phyloP scores from a whole-genome alignment of 2,329 filamentous ascomycete species.

The Curvularia spicifera region DNA sequence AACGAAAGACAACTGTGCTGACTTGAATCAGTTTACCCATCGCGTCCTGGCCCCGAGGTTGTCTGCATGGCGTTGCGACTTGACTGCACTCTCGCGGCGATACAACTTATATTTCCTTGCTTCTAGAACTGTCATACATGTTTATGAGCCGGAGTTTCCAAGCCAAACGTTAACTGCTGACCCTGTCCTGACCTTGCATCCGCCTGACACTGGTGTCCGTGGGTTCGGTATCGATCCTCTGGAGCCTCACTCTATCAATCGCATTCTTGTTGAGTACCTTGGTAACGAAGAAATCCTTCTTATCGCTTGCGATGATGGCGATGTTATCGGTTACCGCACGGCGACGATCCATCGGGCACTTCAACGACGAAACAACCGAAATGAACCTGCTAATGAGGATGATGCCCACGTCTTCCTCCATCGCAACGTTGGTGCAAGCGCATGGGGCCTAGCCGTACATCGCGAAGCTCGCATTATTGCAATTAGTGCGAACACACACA shows the following conservation, averaged over 20 bases:
- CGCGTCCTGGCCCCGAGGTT: slow-evolving; percentile 25
- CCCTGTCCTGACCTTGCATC: slow-evolving; percentile 49
- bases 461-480: slow-evolving; percentile 82
- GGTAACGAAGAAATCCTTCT: slow-evolving; percentile 58
- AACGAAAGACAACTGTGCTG: slow-evolving; percentile 5
- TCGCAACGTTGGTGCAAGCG: slow-evolving; percentile 76
- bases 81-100: slow-evolving; percentile 55
- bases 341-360: slow-evolving; percentile 37
- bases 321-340: slow-evolving; percentile 54
- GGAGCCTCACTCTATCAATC: slow-evolving; percentile 54
- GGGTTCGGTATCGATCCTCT: slow-evolving; percentile 41
- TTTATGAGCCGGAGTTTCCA: slow-evolving; percentile 55
- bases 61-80: slow-evolving; percentile 52
- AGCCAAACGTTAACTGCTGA: slow-evolving; percentile 47
- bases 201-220: slow-evolving; percentile 43
- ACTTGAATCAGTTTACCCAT: slow-evolving; percentile 22
- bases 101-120: slow-evolving; percentile 60
- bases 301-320: slow-evolving; percentile 64
- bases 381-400: slow-evolving; percentile 50
- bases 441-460: slow-evolving; percentile 90
- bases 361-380: slow-evolving; percentile 13
- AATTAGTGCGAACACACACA: slow-evolving; percentile 75
- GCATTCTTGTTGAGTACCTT: slow-evolving; percentile 53
- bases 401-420: slow-evolving; percentile 67
- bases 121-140: slow-evolving; percentile 47